Evolutionary conservation across 2,329 filamentous ascomycete species (phyloP).

Genomic region (Talaromyces sp.): DNA sequence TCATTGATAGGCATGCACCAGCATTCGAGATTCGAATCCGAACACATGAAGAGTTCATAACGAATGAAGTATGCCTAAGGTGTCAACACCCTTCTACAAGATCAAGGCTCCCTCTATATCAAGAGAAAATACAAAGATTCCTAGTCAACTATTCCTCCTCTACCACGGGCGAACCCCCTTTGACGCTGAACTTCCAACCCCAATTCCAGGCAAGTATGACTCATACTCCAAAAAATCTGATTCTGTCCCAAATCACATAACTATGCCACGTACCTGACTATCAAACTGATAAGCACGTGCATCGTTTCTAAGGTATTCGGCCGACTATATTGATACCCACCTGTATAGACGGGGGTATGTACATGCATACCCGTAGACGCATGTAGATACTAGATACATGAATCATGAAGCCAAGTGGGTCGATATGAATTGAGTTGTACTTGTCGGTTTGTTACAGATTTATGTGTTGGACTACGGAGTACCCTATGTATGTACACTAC

Average conservation of each 20-base stretch:
- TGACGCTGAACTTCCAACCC: not conserved
- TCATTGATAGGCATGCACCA: too few species aligned
- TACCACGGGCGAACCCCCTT: not conserved
- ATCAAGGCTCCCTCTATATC: too few species aligned
- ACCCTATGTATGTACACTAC: not conserved
- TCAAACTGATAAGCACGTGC: slow-evolving; percentile 1
- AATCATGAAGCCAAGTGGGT: slow-evolving; percentile 1
- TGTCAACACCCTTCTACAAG: not conserved
- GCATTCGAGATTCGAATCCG: too few species aligned
- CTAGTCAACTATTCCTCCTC: not conserved
- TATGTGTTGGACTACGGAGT: not conserved
- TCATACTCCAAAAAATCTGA: not conserved
- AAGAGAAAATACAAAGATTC: too few species aligned
- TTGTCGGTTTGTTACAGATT: slow-evolving; percentile 7
- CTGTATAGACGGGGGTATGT: not conserved
- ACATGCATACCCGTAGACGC: not conserved
- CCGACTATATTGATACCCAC: not conserved
- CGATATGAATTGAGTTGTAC: not conserved
- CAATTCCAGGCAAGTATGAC: not conserved
- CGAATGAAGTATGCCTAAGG: not conserved
- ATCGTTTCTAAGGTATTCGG: not conserved
- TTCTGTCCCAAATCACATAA: not conserved
- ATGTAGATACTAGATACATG: not conserved
- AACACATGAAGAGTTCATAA: too few species aligned
- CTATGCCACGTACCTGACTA: slow-evolving; percentile 8